Evolutionary conservation across 2,329 filamentous ascomycete species (phyloP), one percentile per base, ranked within the genome.

Genomic region (Cercospora sesami): DNA sequence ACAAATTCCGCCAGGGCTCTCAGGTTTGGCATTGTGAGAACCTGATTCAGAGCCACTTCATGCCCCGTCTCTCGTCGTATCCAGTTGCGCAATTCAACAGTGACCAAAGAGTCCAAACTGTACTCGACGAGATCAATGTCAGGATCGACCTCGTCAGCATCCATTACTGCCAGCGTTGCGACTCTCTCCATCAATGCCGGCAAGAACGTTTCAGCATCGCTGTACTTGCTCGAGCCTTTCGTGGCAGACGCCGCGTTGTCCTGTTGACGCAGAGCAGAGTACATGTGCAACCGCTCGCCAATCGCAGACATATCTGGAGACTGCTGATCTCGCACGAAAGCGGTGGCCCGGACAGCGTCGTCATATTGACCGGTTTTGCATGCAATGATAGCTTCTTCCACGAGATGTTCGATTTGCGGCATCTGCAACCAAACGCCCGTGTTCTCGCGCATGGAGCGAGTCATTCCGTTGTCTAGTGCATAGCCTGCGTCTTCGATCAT

Each of bases 401-500:
- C 10, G 5, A 48, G 42, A n/a, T 48, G 42, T 21, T 48, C 42
- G 5, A 48, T 48, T n/a, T 48, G 42, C 42, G 42, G 42, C 42
- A 48, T 48, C n/a, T 48, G 42, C 42, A 48, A 12, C 42, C 42
- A 48, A 48, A 48, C n/a, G 42, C 42, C 51, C 4, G 51, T 30
- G 4, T 26, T 57, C 14, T 26, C 51, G 14, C 51, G 51, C 51
- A 57, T 57, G 0, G 51, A 26, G 1, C 23, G 23, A 57, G 51
- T 57, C 51, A 30, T 57, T 26, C 23, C 51, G 23, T 57, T 57
- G 23, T 57, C 51, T 16, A 57, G 12, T n/a, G 83, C 69, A 60
- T 77, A 80, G 0, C 83, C 82, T 4, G 80, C 74, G 5, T 78
- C 81, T 3, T 77, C 75, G 8, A 89, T 81, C 1, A 81, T 81